These are phyloP conservation scores for Pelargonium australe DNA, from an alignment of 441 rosid species.

Conservation along the genomic window DNA sequence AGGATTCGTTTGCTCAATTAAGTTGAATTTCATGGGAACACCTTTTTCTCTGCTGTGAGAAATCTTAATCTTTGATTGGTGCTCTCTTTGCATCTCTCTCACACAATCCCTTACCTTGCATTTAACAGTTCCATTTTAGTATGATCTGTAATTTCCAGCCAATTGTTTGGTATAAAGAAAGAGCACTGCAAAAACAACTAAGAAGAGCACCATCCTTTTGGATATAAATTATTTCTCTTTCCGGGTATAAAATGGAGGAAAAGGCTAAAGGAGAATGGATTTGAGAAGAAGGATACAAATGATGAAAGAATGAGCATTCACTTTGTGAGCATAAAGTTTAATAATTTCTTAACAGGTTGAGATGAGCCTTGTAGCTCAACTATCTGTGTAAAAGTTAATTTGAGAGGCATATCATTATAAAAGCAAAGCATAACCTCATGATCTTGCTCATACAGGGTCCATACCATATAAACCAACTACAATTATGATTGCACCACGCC, in stretches of 20 bases:
- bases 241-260: neutral
- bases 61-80: neutral
- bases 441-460: conserved; percentile 4
- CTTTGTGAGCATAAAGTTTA: neutral
- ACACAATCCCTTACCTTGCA: neutral
- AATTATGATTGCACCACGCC: neutral
- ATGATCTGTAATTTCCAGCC: neutral
- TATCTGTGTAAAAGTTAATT: neutral
- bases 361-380: neutral
- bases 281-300: neutral
- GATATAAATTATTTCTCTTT: neutral
- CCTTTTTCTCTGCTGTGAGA: neutral
- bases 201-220: neutral
- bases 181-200: neutral
- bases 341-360: neutral
- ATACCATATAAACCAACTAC: neutral
- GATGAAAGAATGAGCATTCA: conserved; percentile 11
- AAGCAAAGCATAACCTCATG: conserved; percentile 5
- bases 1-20: neutral
- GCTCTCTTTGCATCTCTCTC: neutral
- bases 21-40: neutral
- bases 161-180: neutral
- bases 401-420: neutral
- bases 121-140: neutral
- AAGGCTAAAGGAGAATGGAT: neutral